Percentiles rank a stretch among this genome's conserved stretches.
Conservation (phyloP, 202 grass and related monocot species). For the Panicum hallii region DNA sequence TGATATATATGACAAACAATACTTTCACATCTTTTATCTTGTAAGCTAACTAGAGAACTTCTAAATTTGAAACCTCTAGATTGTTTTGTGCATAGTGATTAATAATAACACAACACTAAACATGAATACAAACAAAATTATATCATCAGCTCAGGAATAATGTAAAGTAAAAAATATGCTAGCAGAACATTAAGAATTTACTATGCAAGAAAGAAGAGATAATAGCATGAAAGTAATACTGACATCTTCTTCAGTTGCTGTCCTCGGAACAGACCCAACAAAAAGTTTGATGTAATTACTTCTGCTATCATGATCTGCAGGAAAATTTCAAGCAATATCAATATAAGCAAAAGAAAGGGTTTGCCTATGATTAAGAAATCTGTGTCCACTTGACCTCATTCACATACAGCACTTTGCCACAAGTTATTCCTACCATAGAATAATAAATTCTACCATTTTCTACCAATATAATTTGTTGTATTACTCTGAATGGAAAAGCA, state of each 20-base stretch:
- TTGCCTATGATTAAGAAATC: not conserved
- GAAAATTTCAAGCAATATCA: slow-evolving; percentile 44
- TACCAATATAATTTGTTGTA: not conserved
- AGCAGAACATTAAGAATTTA: slow-evolving; percentile 30
- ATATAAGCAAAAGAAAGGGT: slow-evolving; percentile 22
- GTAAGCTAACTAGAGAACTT: not conserved
- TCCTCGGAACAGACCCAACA: slow-evolving; percentile 94
- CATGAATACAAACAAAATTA: not conserved
- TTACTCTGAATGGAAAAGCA: not conserved
- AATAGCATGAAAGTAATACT: slow-evolving; percentile 48
- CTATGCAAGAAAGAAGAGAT: slow-evolving; percentile 23
- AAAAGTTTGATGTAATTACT: slow-evolving; percentile 90
- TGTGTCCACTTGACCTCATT: slow-evolving; percentile 3
- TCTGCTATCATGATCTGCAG: slow-evolving; percentile 73
- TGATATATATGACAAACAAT: not conserved
- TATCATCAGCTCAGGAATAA: not conserved
- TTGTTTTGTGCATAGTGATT: slow-evolving; percentile 25
- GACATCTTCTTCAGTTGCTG: slow-evolving; percentile 91
- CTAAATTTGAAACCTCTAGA: slow-evolving; percentile 4
- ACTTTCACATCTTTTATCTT: not conserved
- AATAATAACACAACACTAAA: not conserved
- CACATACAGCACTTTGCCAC: slow-evolving; percentile 8
- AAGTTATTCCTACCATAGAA: slow-evolving; percentile 13
- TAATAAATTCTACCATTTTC: slow-evolving; percentile 7
- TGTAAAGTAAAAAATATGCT: not conserved